Base-by-base conservation (phyloP, 306 rosid species). In the Begonia fuchsioides region DNA sequence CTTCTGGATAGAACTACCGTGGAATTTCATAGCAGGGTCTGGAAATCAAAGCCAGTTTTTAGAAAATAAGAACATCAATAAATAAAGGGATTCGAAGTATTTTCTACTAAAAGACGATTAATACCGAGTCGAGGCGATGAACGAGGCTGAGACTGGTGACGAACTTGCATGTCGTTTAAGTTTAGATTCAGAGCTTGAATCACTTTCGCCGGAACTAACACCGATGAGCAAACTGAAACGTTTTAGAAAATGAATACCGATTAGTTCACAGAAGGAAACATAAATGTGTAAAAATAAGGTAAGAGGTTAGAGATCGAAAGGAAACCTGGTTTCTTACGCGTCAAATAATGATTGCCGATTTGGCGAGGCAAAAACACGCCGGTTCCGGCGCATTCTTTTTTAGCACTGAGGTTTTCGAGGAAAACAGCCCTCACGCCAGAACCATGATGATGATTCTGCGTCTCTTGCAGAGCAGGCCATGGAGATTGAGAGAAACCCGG, bases 321-420 rank as follows among this genome's bases (percentile, higher is more conserved):
- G 0, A 1, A 1, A 73, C 90, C 79, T 68, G 62, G 52, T n/a
- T 68, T 77, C 44, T 65, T 67, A 1, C 72, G 50, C 0, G 71
- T 4, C 18, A 68, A 66, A 0, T 51, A 13, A 1, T 56, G 40
- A 5, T 39, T 11, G 2, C 64, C 66, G 14, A 54, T 62, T 40
- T 47, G 53, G 16, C 81, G 76, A 20, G 92, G 92, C 56, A 81
- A 53, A 40, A 81, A 81, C 12, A 81, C 92, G 0, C 92, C 92
- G 1, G 92, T 81, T 15, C 92, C 92, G 0, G 68, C 50, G 15
- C 76, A 60, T 51, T 66, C 79, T 46, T 64, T 71, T 43, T 63
- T 66, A 0, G 49, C 73, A 18, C 44, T 55, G 15, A 67, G 65
- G 17, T 62, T 65, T 0, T 49, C 72, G 0, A 57, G 69, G 53